Evolutionary conservation across 495 filamentous ascomycete genomes (phyloP), one percentile per base, ranked within the genome.

Genomic region (Sordaria brevicollis): DNA sequence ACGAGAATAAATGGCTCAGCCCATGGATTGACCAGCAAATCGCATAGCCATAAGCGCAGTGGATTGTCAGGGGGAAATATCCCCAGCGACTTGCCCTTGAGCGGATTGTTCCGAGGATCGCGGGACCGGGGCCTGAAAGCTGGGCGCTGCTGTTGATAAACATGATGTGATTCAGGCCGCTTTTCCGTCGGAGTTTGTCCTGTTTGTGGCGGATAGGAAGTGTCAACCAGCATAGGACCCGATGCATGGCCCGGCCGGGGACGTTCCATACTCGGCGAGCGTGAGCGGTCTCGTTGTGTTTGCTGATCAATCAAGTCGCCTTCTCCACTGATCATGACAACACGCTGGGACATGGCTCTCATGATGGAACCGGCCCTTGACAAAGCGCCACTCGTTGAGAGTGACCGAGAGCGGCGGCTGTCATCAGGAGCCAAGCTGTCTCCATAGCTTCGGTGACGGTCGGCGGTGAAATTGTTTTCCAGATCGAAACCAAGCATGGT

Each of bases 281-380:
- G 81, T 25, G 83, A 84, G 19, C 91, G 89, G 70, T 93, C 88
- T 70, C 91, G 85, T 67, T 87, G 83, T 34, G 90, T 85, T n/a
- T 86, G 86, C 71, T 93, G 89, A 72, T 94, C 92, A 21, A 95
- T 85, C 38, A 92, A 81, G 72, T 97, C 93, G 2, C 79, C 81
- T 65, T 89, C 88, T 75, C 95, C 96, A 81, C 94, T 96, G 70
- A 99, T 84, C 77, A 97, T 97, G 75, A 98, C 95, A 69, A 99
- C 93, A 79, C 95, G 93, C 80, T 97, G 93, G 21, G 96, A 97
- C 89, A 98, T 96, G 73, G 93, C 93, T 73, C 93, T 91, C 79
- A 99, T 90, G 75, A 98, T 95, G 4, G 94, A 96, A 36, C 93
- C 91, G 68, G 95, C 92, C 73, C 92, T 84, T 25, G 86, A 85